A percentile compares a stretch with the other conserved stretches of the same genome.
Conservation (phyloP, 306 rosid species). For the Cicer judaicum region DNA sequence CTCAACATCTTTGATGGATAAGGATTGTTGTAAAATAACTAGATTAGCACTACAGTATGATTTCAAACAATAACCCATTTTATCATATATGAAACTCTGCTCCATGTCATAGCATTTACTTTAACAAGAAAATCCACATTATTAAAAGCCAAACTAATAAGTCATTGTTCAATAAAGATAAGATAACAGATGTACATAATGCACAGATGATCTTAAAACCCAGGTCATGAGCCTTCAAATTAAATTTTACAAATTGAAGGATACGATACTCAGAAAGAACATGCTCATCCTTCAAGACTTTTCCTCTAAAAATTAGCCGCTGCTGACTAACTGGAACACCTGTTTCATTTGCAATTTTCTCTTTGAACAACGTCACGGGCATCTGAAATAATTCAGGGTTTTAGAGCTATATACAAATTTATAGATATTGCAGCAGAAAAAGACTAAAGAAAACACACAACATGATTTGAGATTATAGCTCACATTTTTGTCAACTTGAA, state of each 20-base stretch:
- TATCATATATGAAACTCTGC: not conserved
- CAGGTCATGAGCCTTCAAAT: not conserved
- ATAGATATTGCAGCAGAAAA: slow-evolving; percentile 16
- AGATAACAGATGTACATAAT: slow-evolving; percentile 1
- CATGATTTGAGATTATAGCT: slow-evolving; percentile 35
- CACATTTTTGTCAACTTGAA: slow-evolving; percentile 83
- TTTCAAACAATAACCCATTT: slow-evolving; percentile 12
- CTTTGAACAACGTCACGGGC: slow-evolving; percentile 77
- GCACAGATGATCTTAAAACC: slow-evolving; percentile 26
- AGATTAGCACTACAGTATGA: slow-evolving; percentile 21
- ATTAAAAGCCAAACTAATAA: slow-evolving; percentile 24
- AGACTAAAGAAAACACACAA: slow-evolving; percentile 4
- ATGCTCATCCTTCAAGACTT: slow-evolving; percentile 87
- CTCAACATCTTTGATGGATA: slow-evolving; percentile 79
- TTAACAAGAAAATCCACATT: slow-evolving; percentile 2
- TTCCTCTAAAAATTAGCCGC: slow-evolving; percentile 95
- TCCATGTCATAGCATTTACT: not conserved
- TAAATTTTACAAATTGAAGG: slow-evolving; percentile 47
- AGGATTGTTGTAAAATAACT: slow-evolving; percentile 51
- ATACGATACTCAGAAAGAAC: slow-evolving; percentile 90
- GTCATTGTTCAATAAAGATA: slow-evolving; percentile 3
- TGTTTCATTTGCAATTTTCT: slow-evolving; percentile 76
- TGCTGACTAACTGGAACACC: slow-evolving; percentile 90
- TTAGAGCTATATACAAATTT: slow-evolving; percentile 2
- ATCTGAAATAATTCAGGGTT: slow-evolving; percentile 60